phyloP scores from a whole-genome alignment of 805 yeast species.

The Millerago galiae region DNA sequence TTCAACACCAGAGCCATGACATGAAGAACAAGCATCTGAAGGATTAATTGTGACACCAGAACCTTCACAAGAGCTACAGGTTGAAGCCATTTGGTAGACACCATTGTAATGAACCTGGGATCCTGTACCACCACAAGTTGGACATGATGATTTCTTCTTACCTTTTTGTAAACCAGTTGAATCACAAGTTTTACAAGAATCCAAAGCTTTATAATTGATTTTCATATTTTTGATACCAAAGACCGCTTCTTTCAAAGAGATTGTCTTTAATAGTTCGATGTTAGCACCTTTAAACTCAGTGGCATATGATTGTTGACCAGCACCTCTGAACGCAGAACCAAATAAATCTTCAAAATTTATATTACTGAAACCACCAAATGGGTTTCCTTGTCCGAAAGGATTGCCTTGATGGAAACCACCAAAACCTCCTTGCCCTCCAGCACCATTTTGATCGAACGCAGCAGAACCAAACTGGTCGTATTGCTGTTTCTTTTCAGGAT shows the following conservation, averaged over 20 bases:
- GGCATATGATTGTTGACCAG: conserved; percentile 39
- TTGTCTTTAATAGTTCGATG: conserved; percentile 68
- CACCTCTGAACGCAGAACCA: conserved; percentile 42
- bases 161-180: conserved; percentile 84
- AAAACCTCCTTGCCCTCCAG: conserved; percentile 41
- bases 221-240: conserved; percentile 63
- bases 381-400: conserved; percentile 37
- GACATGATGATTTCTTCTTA: conserved; percentile 69
- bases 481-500: conserved; percentile 77
- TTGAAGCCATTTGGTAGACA: conserved; percentile 94
- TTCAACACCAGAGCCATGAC: conserved; percentile 88
- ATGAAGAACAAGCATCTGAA: conserved; percentile 64
- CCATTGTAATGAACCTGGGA: conserved; percentile 75
- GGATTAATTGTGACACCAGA: conserved; percentile 72
- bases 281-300: conserved; percentile 87
- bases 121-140: conserved; percentile 90
- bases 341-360: conserved; percentile 57
- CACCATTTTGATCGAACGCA: conserved; percentile 49
- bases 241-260: conserved; percentile 81
- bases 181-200: conserved; percentile 69
- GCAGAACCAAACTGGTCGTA: conserved; percentile 89
- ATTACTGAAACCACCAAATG: conserved; percentile 33
- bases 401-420: conserved; percentile 32
- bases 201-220: conserved; percentile 67
- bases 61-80: conserved; percentile 85